Conservation (phyloP, 1,139 yeast species). For the Yueomyces sp. region DNA sequence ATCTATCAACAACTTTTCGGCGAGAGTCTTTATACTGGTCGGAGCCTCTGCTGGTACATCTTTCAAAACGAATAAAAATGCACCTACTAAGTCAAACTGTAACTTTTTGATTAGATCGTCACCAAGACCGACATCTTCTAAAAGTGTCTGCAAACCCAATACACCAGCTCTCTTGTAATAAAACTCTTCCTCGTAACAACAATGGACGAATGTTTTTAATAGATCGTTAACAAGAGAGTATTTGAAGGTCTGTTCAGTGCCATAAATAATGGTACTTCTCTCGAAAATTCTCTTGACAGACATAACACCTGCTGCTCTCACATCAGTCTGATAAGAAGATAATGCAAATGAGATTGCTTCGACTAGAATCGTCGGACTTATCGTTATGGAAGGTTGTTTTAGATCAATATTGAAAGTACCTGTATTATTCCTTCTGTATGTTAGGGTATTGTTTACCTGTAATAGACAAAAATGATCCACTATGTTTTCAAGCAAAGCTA, state of each 20-base stretch:
- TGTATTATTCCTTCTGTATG: constrained; percentile 57
- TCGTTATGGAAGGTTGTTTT: constrained; percentile 60
- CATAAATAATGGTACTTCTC: constrained; percentile 56
- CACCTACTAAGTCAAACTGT: constrained; percentile 75
- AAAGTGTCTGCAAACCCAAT: constrained; percentile 62
- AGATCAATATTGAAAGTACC: constrained; percentile 65
- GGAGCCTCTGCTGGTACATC: constrained; percentile 91
- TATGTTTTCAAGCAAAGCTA: constrained; percentile 45
- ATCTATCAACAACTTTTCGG: constrained; percentile 52
- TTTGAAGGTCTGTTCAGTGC: constrained; percentile 52
- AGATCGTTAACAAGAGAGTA: constrained; percentile 68
- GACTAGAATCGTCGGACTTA: constrained; percentile 59
- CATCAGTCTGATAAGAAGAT: constrained; percentile 62
- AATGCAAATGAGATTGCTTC: constrained; percentile 71
- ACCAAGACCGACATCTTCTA: constrained; percentile 57
- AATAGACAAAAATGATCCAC: constrained; percentile 71
- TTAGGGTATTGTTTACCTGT: constrained; percentile 61
- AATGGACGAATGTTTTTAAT: constrained; percentile 74
- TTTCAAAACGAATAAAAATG: constrained; percentile 77
- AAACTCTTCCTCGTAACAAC: constrained; percentile 82
- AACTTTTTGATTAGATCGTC: constrained; percentile 60
- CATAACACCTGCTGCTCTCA: constrained; percentile 57
- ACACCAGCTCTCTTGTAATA: constrained; percentile 84
- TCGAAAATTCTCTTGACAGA: constrained; percentile 52
- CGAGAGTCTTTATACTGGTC: constrained; percentile 56